A percentile compares a stretch with the other conserved stretches of the same genome.
Evolutionary conservation across 768 basidiomycete species (phyloP).

Genomic region (Boletales sp.): DNA sequence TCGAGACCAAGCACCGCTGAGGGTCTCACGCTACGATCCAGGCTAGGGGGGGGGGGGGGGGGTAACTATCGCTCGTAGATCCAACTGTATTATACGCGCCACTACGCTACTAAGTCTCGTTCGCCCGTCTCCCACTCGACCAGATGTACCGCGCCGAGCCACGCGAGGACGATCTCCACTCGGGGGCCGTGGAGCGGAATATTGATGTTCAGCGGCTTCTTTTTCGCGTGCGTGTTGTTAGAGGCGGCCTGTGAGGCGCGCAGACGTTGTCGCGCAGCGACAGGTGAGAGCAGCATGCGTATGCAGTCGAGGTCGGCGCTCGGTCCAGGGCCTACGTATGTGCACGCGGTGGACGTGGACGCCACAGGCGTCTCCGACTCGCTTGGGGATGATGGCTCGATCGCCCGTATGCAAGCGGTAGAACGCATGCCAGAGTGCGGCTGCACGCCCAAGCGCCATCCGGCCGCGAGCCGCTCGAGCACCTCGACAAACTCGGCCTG

Average conservation of each 20-base stretch:
- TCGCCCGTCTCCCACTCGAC: constrained; percentile 57
- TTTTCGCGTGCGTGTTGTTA: constrained; percentile 36
- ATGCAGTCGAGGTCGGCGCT: constrained; percentile 53
- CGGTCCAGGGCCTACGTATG: too few relatives aligned
- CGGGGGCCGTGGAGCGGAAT: constrained; percentile 84
- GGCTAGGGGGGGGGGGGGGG: too few relatives aligned
- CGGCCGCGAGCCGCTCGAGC: constrained; percentile 72
- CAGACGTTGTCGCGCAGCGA: constrained; percentile 59
- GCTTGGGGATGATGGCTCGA: constrained; percentile 36
- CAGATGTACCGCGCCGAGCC: constrained; percentile 79
- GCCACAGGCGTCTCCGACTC: constrained; percentile 16
- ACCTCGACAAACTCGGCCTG: constrained; percentile 89
- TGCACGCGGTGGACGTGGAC: constrained; percentile 21
- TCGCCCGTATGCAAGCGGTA: constrained; percentile 42
- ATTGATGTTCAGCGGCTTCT: constrained; percentile 65
- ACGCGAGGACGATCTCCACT: constrained; percentile 81
- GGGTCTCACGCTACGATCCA: too few relatives aligned
- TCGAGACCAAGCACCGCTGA: too few relatives aligned
- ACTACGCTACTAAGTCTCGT: constrained; percentile 10
- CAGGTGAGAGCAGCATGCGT: constrained; percentile 71
- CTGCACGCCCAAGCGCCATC: constrained; percentile 67
- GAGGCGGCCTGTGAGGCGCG: constrained; percentile 52
- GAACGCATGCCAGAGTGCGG: constrained; percentile 46
- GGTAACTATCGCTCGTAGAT: neutral
- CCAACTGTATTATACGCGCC: neutral